Base-by-base conservation (phyloP, 2,329 filamentous ascomycete species). In the Penicillium sp. region DNA sequence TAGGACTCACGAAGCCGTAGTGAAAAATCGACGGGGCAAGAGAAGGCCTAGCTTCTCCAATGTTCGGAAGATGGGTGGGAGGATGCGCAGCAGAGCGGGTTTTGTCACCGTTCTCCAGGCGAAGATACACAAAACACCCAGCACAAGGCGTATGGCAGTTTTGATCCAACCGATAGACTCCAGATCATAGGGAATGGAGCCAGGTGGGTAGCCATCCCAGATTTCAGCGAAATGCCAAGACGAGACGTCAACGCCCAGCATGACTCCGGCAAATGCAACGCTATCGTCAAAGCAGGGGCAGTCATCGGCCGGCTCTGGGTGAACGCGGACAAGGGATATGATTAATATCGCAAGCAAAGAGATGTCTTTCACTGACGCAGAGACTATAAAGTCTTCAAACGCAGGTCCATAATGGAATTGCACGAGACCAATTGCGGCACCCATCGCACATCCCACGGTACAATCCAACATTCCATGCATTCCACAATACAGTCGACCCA, bases 391-490 rank as follows among this genome's bases (percentile, higher is more conserved):
- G 16, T 80, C 75, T 61, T 96, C 90, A 54, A 95, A 82, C 3
- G 76, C 70, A 22, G 80, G 72, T 18, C 83, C 84, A 52, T 76
- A 83, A 6, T 74, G 60, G 55, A 82, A 81, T 63, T 87, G 83
- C 18, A 82, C 65, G 18, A 79, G 72, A 2, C 82, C 82, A 34
- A 88, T 80, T 5, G 82, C 74, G 10, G 86, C 88, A 31, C 94
- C 94, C 52, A 97, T 81, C 13, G 86, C 65, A 50, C 88, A 90
- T 6, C 94, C 94, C 53, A 94, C 74, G 13, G 94, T 75, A 22
- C 97, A 92, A 72, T 99, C 94, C 41, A 94, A 80, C 75, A 97
- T 96, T 10, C 94, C 94, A 75, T 99, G 94, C 94, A 99, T 99
- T 57, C 94, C 94, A 69, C 94, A 99, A 77, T 99, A 97, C 34